Base-by-base conservation (phyloP, 2,329 filamentous ascomycete species). In the Botryotinia globosa region DNA sequence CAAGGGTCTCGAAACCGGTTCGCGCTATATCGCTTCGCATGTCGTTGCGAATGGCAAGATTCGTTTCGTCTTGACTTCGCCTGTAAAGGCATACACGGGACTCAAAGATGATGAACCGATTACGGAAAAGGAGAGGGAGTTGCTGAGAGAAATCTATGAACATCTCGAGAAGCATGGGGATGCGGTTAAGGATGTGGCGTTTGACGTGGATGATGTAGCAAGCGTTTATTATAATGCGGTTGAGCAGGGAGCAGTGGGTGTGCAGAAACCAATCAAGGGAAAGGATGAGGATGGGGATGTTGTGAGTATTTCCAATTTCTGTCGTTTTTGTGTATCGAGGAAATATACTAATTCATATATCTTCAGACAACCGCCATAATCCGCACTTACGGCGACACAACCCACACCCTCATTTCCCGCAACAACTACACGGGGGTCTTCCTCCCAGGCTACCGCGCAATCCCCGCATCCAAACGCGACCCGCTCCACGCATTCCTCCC, bases 171-270 rank as follows among this genome's bases (percentile, higher is more conserved):
- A 89, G 74, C 95, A 98, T 80, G 94, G 95, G 37, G 95, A 98
- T 82, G 95, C 92, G 20, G 94, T 98, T 71, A 97, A 97, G 84
- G 95, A 98, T 79, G 94, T 98, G 48, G 92, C 94, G 18, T 98
- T 98, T 81, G 94, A 97, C 82, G 95, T 98, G 20, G 94, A 98
- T 82, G 89, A 93, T 79, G 93, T 97, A 54, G 88, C 91, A 73
- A 92, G 89, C 62, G 92, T 98, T 8, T 98, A 94, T 82, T 81
- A 84, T 72, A 89, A 88, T 73, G 95, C 95, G 29, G 86, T 97
- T 22, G 84, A 86, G 75, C 84, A 87, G 75, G 89, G 90, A 77
- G 87, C 89, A 80, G 80, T 85, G 74, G 85, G 90, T 42, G 87
- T 97, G 29, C 85, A 89, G 76, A 82, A 85, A 34, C 93, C 94